Base-by-base conservation (phyloP, 1,284 basidiomycete species). In the Cryptococcus sp. region DNA sequence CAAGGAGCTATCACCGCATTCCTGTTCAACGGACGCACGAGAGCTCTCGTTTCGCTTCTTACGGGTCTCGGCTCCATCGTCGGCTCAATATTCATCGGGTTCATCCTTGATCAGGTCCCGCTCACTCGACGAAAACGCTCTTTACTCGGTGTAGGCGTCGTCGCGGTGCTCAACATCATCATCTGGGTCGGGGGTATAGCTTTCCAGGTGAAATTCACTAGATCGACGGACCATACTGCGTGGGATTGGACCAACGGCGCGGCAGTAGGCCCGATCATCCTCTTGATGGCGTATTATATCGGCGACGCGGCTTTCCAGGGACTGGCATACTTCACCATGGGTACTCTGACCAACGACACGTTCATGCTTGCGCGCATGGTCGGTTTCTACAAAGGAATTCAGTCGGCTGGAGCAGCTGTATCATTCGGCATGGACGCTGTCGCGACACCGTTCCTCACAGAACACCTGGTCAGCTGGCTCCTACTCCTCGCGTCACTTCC, bases 341-440 rank as follows among this genome's bases (percentile, higher is more conserved):
- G 46, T 3, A 39, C 42, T 30, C 20, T 57, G 41, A 51, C 49
- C 50, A 72, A 71, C 63, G 64, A 71, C 64, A 63, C 71, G 11
- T 72, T 70, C 67, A 57, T 54, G 40, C 70, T 79, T 35, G 77
- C 78, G n/a, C 72, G 77, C 27, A 65, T 77, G 58, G 69, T 73
- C 27, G 79, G 78, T 15, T 71, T 75, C 57, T 77, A 78, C 73
- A 79, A 77, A 63, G 76, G 70, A 38, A 62, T 76, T 27, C 75
- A 76, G 58, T 71, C 68, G 13, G 75, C 75, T 51, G 82, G 81
- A 23, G 57, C 72, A 6, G 81, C 70, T 76, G 40, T 82, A 42
- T 78, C 76, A 25, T 83, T 80, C 65, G 82, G 80, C 27, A 82
- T 83, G 81, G 82, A 83, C 68, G 82, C 82, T 3, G 78, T 80